A percentile compares a stretch with the other conserved stretches of the same genome.
Conservation (phyloP, 495 filamentous ascomycete genomes). For the Rhizodiscina lignyota region DNA sequence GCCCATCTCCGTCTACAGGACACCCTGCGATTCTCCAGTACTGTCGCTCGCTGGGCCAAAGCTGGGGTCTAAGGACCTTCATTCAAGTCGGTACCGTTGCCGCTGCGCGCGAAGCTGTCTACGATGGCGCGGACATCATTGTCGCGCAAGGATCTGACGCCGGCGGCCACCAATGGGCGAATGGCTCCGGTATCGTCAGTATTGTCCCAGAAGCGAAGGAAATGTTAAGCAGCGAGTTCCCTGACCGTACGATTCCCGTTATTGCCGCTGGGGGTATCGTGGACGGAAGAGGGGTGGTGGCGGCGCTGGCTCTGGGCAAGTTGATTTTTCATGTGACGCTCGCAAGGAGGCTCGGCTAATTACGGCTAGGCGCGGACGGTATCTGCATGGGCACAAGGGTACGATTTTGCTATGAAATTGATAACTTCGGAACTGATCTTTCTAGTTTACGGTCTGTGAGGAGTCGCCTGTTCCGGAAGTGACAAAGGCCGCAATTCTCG, state of each 20-base stretch:
- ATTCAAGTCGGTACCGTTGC: constrained; percentile 7
- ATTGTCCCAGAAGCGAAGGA: not conserved
- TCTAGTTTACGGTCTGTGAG: not conserved
- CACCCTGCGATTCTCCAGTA: not conserved
- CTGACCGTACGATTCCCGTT: not conserved
- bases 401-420: too few relatives aligned
- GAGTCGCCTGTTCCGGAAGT: not conserved
- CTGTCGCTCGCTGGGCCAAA: not conserved
- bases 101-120: not conserved
- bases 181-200: not conserved
- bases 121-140: not conserved
- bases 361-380: not conserved
- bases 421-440: constrained; percentile 1
- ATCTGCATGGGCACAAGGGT: constrained; percentile 1
- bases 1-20: not conserved
- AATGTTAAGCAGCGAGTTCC: not conserved
- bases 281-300: not conserved
- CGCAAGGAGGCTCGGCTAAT: too few relatives aligned
- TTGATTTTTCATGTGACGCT: too few relatives aligned
- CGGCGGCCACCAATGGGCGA: not conserved
- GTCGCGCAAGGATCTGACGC: not conserved
- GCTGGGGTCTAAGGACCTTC: constrained; percentile 1
- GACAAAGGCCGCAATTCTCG: not conserved
- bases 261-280: constrained; percentile 1
- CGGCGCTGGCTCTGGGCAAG: too few relatives aligned